Base-by-base conservation (phyloP, 805 yeast species). In the Nakazawaea pomicola region DNA sequence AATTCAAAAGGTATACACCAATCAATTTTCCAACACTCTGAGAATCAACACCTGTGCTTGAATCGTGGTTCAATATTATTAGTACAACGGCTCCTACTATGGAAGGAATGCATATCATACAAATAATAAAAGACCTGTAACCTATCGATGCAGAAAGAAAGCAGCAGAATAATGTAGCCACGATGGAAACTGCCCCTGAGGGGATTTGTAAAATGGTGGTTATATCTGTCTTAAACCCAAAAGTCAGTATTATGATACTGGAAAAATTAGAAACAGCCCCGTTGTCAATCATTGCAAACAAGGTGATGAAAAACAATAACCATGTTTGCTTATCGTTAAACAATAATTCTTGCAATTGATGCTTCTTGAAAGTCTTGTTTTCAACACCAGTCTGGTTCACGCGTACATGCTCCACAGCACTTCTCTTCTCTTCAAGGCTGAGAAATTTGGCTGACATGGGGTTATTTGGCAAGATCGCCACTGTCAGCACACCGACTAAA, bases 321-420 rank as follows among this genome's bases (percentile, higher is more conserved):
- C 77, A 74, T 5, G 78, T 70, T 33, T 68, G 70, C 39, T 62
- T 62, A 49, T 75, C 80, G 7, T 23, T 23, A 11, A 55, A 56
- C 24, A 72, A 56, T 29, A 74, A 60, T 54, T 76, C 82, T 33
- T 55, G 54, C 10, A 75, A 48, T 43, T 76, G 80, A n/a, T 55
- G 48, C 44, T 42, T 47, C 45, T 72, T 72, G 53, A 74, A 68
- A 21, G 58, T 65, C 45, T 61, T 68, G 39, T 70, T 73, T 41
- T 69, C 74, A 10, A 74, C 61, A 28, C 81, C 82, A 15, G 78
- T 72, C 46, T 74, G 74, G 46, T 72, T 69, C 6, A 55, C 55
- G 44, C 73, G 62, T 24, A 76, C 65, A 47, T 68, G 69, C 44
- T 68, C 68, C 17, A 76, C 51, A 3, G 71, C 64, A 1, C 60